Percentiles rank a stretch among this genome's conserved stretches.
phyloP scores from a whole-genome alignment of 163 green algal species.

The Chlamydomonas reinhardtii region DNA sequence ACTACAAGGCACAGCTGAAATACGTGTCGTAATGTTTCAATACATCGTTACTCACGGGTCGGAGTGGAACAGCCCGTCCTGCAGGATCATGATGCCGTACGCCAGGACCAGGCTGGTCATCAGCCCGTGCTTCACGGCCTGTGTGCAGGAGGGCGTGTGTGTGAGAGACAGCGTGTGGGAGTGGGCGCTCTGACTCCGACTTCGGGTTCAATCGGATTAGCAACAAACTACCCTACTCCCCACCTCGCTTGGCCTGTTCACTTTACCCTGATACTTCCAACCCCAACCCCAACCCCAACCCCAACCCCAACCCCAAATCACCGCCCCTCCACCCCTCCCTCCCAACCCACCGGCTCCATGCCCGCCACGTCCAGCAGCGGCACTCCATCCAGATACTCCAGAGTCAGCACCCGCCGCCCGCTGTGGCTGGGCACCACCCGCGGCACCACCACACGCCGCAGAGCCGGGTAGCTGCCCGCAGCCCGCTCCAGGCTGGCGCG shows the following conservation, averaged over 20 bases:
- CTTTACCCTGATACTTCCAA: too few species aligned
- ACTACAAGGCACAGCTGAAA: too few species aligned
- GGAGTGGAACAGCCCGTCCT: constrained; percentile 65
- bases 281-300: too few species aligned
- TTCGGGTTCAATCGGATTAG: too few species aligned
- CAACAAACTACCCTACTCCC: too few species aligned
- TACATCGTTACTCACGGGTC: constrained; percentile 45
- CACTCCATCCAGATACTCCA: constrained; percentile 57
- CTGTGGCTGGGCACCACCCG: neutral
- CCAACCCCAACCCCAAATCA: too few species aligned
- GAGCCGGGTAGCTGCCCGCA: neutral
- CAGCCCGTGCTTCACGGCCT: constrained; percentile 25
- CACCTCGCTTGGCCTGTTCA: too few species aligned
- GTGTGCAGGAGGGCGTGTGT: too few species aligned
- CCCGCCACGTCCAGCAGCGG: constrained; percentile 52
- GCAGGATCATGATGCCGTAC: constrained; percentile 66
- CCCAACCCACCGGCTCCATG: constrained; percentile 51
- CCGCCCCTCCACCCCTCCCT: too few species aligned
- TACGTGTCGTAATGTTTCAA: too few species aligned
- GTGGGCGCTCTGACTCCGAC: too few species aligned
- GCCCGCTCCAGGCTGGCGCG: constrained; percentile 10
- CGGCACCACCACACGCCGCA: constrained; percentile 35
- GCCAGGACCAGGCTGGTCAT: constrained; percentile 50
- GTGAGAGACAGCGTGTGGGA: too few species aligned
- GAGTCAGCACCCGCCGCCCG: neutral